Evolutionary conservation across 2,329 filamentous ascomycete genomes (phyloP), one percentile per base, ranked within the genome.

Genomic region (Pestalotiopsis sp.): DNA sequence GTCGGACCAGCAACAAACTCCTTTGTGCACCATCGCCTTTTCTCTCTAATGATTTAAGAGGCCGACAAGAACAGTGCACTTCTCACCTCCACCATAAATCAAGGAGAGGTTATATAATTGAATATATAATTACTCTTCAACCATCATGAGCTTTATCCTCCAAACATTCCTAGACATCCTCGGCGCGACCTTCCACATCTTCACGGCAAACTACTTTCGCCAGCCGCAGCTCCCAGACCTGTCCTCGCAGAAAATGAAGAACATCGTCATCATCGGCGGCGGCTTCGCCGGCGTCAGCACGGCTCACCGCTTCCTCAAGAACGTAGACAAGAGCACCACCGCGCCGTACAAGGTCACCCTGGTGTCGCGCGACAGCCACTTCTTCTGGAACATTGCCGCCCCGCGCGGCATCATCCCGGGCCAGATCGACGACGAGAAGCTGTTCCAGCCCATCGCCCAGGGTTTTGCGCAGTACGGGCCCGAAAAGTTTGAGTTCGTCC

Each of bases 261-360:
- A 75, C 58, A 74, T 80, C 57, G 68, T 78, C 52, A 75, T 79
- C 66, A 69, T 79, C 5, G 77, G 77, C 14, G 77, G 74, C 64
- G 77, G 76, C 36, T 78, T 66, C 61, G 71, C 73, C 20, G 78
- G 76, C 12, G 70, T 80, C 49, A 71, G 70, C 41, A 70, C 74
- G 1, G 72, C 77, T n/a, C 78, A 80, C 68, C 70, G 73, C 27
- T 70, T 79, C 58, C 66, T 79, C 41, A 79, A 79, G 61, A 69
- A 75, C 62, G 68, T 52, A 4, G 52, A 27, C 31, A 67, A 66
- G 31, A 62, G 68, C n/a, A 17, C 68, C 4, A 68, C 12, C 2
- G 84, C 82, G 70, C 83, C 85, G 66, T 81, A 63, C 14, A 68
- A 68, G 62, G 49, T 69, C 20, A 67, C 69, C 17, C 70, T 73